Evolutionary conservation across 495 filamentous ascomycete genomes (phyloP).

Genomic region (Aspergillus cristatus): DNA sequence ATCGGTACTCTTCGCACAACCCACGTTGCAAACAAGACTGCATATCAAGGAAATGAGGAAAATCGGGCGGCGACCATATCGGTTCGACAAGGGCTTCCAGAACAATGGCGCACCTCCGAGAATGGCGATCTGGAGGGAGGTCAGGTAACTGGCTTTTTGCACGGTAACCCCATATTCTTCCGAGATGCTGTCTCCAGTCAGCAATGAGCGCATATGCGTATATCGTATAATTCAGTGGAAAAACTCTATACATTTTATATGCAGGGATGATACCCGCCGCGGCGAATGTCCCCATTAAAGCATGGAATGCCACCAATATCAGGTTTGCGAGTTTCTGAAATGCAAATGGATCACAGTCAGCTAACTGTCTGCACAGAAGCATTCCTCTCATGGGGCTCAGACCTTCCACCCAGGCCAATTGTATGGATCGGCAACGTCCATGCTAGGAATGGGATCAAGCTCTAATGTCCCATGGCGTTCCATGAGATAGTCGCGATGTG

Average conservation of each 20-base stretch:
- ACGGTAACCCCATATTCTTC: slow-evolving; percentile 30
- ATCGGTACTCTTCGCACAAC: slow-evolving; percentile 32
- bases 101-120: slow-evolving; percentile 40
- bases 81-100: slow-evolving; percentile 49
- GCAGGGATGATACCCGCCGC: slow-evolving; percentile 45
- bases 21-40: slow-evolving; percentile 36
- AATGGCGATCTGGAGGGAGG: slow-evolving; percentile 41
- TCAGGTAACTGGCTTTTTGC: slow-evolving; percentile 39
- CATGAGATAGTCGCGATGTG: slow-evolving; percentile 43
- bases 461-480: slow-evolving; percentile 46
- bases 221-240: not conserved
- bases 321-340: slow-evolving; percentile 45
- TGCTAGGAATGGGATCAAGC: slow-evolving; percentile 42
- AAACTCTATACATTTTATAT: slow-evolving; percentile 15
- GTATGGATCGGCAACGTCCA: slow-evolving; percentile 43
- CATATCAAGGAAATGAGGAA: slow-evolving; percentile 39
- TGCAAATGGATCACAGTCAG: not conserved
- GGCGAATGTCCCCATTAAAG: slow-evolving; percentile 47
- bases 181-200: slow-evolving; percentile 11
- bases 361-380: slow-evolving; percentile 5
- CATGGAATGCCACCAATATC: slow-evolving; percentile 45
- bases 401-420: slow-evolving; percentile 52
- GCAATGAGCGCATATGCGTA: not conserved
- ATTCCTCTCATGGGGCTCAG: no score
- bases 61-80: slow-evolving; percentile 46